Percentiles rank a stretch among this genome's conserved stretches.
These are phyloP conservation scores for Pestalotiopsis sp. DNA, from an alignment of 2,329 filamentous ascomycete genomes.

Conservation along the genomic window DNA sequence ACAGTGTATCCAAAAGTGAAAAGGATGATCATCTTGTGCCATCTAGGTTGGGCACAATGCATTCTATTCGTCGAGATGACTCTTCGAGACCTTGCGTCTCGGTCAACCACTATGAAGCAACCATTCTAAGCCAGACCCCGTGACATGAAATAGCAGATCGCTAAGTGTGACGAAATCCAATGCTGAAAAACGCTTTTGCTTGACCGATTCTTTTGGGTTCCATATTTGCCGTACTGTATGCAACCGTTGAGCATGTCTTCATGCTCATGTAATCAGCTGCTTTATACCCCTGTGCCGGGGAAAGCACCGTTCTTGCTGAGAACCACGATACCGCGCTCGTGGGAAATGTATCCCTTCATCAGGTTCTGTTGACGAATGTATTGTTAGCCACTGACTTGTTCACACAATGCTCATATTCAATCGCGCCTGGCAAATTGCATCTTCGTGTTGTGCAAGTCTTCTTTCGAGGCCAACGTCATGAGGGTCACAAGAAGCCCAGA, in stretches of 20 bases:
- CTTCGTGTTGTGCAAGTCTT: not conserved
- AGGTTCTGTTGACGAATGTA: constrained; percentile 61
- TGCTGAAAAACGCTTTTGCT: not conserved
- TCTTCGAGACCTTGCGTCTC: not conserved
- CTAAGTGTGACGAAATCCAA: not conserved
- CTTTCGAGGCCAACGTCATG: constrained; percentile 10
- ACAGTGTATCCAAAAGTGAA: not conserved
- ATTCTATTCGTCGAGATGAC: not conserved
- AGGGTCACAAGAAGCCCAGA: not conserved
- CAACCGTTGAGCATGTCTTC: not conserved
- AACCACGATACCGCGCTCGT: constrained; percentile 87
- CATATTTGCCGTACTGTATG: not conserved
- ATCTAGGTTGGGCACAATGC: not conserved
- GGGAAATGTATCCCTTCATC: constrained; percentile 98
- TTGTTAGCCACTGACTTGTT: constrained; percentile 34
- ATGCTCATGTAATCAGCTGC: constrained; percentile 1
- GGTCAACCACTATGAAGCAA: not conserved
- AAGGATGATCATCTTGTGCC: not conserved
- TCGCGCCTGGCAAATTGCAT: constrained; percentile 18
- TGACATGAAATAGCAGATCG: not conserved
- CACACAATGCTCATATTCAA: not conserved
- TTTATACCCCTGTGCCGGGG: constrained; percentile 77
- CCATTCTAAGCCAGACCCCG: not conserved
- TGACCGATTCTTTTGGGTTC: not conserved
- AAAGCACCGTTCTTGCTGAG: constrained; percentile 93